phyloP scores from a whole-genome alignment of 2,329 filamentous ascomycete genomes.

The Beauveria brongniartii region DNA sequence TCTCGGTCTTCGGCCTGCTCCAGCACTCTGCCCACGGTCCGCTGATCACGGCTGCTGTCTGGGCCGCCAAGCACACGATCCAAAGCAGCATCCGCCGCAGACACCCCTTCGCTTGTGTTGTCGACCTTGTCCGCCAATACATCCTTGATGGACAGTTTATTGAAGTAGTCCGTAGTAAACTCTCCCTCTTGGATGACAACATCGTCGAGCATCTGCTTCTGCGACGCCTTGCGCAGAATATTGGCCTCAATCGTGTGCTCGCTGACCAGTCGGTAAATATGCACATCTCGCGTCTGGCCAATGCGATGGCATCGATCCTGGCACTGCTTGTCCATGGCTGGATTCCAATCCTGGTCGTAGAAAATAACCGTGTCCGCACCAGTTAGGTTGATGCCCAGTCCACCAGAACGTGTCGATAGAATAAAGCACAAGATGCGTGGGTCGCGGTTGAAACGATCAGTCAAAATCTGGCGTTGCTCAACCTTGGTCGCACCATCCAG shows the following conservation, averaged over 20 bases:
- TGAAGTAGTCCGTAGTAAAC: constrained; percentile 95
- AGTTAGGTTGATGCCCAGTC: constrained; percentile 91
- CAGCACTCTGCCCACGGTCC: constrained; percentile 61
- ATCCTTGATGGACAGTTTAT: constrained; percentile 65
- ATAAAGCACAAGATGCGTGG: constrained; percentile 91
- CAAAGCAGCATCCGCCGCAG: constrained; percentile 74
- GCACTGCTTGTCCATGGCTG: constrained; percentile 98
- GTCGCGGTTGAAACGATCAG: constrained; percentile 95
- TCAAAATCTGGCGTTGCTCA: constrained; percentile 89
- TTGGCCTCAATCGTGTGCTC: constrained; percentile 97
- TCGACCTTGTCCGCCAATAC: constrained; percentile 56
- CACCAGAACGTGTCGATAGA: constrained; percentile 86
- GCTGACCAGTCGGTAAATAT: constrained; percentile 91
- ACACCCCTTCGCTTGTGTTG: constrained; percentile 41
- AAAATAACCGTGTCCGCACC: constrained; percentile 98
- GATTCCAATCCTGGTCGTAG: constrained; percentile 99
- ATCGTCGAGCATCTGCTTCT: constrained; percentile 96
- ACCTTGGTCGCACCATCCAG: constrained; percentile 95
- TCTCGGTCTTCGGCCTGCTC: constrained; percentile 89
- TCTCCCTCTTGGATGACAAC: constrained; percentile 97
- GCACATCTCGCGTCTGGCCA: constrained; percentile 92
- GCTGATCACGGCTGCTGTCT: constrained; percentile 52
- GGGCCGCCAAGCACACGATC: constrained; percentile 70
- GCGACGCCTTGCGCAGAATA: constrained; percentile 90
- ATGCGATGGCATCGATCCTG: constrained; percentile 97